These are phyloP conservation scores for Lentinus brumalis DNA, from an alignment of 768 basidiomycete species.

Conservation along the genomic window DNA sequence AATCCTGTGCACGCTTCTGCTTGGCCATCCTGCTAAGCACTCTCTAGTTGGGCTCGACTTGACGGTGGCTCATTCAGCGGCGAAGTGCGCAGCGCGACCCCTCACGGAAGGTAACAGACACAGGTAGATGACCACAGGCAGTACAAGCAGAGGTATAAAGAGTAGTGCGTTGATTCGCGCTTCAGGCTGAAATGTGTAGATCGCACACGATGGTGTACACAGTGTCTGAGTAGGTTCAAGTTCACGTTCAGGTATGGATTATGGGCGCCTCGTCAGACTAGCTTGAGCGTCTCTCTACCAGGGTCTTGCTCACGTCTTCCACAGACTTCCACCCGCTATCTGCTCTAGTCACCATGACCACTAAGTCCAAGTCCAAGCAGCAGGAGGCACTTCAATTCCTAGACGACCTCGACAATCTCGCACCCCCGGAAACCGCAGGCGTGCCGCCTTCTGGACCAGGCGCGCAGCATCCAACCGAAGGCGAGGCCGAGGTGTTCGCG, in stretches of 20 bases:
- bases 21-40: conserved; percentile 2
- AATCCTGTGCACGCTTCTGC: conserved; percentile 3
- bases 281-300: neutral
- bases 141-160: no score
- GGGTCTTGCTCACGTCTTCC: neutral
- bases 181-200: no score
- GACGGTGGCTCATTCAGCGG: neutral
- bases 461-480: conserved; percentile 37
- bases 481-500: conserved; percentile 83
- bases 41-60: no score
- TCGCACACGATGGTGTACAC: no score
- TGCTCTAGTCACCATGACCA: conserved; percentile 32
- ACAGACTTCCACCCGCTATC: neutral
- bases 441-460: conserved; percentile 29
- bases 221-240: no score
- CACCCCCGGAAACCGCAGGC: conserved; percentile 28
- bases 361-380: conserved; percentile 72
- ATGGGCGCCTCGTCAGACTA: no score
- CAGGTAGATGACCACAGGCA: no score
- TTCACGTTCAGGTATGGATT: no score
- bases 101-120: no score
- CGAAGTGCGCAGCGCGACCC: neutral
- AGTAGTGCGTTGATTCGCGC: no score
- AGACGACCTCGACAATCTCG: conserved; percentile 88
- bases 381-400: conserved; percentile 92